Percentiles rank a stretch among this genome's conserved stretches.
Conservation (phyloP, 2,329 filamentous ascomycete species). For the Fusarium oligoseptatum region DNA sequence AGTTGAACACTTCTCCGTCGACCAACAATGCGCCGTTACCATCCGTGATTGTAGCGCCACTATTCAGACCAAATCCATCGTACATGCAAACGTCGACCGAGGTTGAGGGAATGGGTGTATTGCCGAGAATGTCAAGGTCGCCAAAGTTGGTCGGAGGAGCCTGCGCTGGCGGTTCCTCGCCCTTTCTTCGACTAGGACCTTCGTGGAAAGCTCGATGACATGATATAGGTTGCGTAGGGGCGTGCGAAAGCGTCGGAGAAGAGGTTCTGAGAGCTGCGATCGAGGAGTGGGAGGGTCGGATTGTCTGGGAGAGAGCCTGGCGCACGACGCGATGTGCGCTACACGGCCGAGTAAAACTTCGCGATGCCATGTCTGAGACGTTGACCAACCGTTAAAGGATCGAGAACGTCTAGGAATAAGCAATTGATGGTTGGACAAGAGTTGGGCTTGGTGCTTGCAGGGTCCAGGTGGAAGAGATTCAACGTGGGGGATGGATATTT, state of each 20-base stretch:
- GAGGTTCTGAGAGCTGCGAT: slow-evolving; percentile 28
- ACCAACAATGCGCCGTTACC: slow-evolving; percentile 83
- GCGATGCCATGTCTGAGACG: slow-evolving; percentile 36
- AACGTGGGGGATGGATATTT: slow-evolving; percentile 44
- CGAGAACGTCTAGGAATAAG: neutral
- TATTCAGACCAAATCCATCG: slow-evolving; percentile 90
- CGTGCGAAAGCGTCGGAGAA: neutral
- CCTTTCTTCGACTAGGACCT: slow-evolving; percentile 30
- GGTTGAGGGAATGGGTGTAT: slow-evolving; percentile 81
- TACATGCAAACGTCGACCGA: slow-evolving; percentile 84
- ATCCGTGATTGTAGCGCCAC: slow-evolving; percentile 77
- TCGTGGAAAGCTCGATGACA: slow-evolving; percentile 40
- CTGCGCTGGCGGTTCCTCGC: slow-evolving; percentile 46
- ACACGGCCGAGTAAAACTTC: slow-evolving; percentile 37
- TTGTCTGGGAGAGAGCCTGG: slow-evolving; percentile 33
- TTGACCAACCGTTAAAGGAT: neutral
- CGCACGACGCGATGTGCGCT: slow-evolving; percentile 38
- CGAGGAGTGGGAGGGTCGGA: slow-evolving; percentile 23
- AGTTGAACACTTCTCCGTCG: slow-evolving; percentile 88
- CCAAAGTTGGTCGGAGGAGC: slow-evolving; percentile 72
- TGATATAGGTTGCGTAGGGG: slow-evolving; percentile 1
- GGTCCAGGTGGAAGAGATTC: slow-evolving; percentile 16
- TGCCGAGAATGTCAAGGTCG: slow-evolving; percentile 82
- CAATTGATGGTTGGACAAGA: slow-evolving; percentile 7
- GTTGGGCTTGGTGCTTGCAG: slow-evolving; percentile 1